Conservation (phyloP, 2,329 filamentous ascomycete genomes). For the Fusarium sp. region DNA sequence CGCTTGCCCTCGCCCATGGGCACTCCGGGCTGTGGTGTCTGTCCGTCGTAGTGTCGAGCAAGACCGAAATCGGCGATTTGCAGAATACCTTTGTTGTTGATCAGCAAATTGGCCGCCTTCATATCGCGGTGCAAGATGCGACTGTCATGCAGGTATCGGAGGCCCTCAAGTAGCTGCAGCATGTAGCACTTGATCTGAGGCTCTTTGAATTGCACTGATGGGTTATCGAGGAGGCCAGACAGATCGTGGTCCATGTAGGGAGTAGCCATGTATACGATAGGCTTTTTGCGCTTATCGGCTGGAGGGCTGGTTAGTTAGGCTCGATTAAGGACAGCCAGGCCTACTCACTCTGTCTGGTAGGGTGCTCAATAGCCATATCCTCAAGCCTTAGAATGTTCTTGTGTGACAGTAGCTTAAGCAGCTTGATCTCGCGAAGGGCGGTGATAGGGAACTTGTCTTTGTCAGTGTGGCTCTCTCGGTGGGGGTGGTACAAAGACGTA, state of each 20-base stretch:
- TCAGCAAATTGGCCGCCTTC: conserved; percentile 98
- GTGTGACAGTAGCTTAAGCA: conserved; percentile 94
- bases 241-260: conserved; percentile 99
- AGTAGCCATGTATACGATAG: conserved; percentile 98
- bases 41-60: conserved; percentile 91
- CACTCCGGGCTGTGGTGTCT: conserved; percentile 78
- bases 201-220: conserved; percentile 85
- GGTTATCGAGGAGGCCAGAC: conserved; percentile 96
- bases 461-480: conserved; percentile 20
- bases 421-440: conserved; percentile 95
- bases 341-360: conserved; percentile 68
- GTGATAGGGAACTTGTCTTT: conserved; percentile 89
- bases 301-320: conserved; percentile 26
- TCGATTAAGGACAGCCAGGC: neutral
- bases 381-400: conserved; percentile 87
- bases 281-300: conserved; percentile 83
- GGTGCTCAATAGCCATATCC: conserved; percentile 95
- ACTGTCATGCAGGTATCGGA: conserved; percentile 89
- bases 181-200: conserved; percentile 98
- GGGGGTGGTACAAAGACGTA: conserved; percentile 56
- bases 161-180: conserved; percentile 89
- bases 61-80: conserved; percentile 98
- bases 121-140: conserved; percentile 96
- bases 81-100: conserved; percentile 91
- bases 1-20: conserved; percentile 86